Base-by-base conservation (phyloP, 176 grass and related monocot genomes). In the Carex kokanica region DNA sequence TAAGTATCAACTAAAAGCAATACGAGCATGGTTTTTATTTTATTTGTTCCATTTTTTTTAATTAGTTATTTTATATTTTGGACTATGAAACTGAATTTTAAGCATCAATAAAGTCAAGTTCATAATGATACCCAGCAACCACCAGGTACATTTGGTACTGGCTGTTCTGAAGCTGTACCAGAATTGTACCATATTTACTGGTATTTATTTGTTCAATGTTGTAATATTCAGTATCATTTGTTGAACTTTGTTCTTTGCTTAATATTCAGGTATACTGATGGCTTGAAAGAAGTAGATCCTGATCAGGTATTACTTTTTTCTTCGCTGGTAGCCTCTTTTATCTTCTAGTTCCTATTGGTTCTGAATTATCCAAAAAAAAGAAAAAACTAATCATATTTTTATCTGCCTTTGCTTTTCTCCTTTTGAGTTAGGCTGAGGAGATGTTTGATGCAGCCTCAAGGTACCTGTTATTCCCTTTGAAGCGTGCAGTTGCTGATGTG, bases 361-460 rank as follows among this genome's bases (percentile, higher is more conserved):
- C 45, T 25, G 17, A 52, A 52, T 52, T 52, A 8, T 74, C 43
- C 31, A 20, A 25, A 13, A 14, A 24, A 12, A 13, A 31, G 9
- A 3, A 74, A 60, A 55, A 60, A 13, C 31, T 74, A 77, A 54
- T 10, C 38, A 58, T 32, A 38, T 84, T 74, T 34, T 6, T 36
- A 16, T 63, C 58, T 60, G 11, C 16, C 49, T 82, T 64, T 65
- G 20, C 47, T 24, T 23, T 29, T 2, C 6, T 49, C 45, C 21
- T 82, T 61, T 67, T 27, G 80, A 67, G 60, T 43, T 86, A 95
- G 95, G 92, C 95, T 66, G 95, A 98, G 85, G 92, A 98, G 85
- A 84, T 98, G 79, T 95, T 98, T 98, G 92, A 98, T 87, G 88
- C 90, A 51, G 89, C 95, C 83, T 98, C 95, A n/a, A 94, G 92